phyloP scores from a whole-genome alignment of 306 rosid genomes.

The Prunus fruticosa region DNA sequence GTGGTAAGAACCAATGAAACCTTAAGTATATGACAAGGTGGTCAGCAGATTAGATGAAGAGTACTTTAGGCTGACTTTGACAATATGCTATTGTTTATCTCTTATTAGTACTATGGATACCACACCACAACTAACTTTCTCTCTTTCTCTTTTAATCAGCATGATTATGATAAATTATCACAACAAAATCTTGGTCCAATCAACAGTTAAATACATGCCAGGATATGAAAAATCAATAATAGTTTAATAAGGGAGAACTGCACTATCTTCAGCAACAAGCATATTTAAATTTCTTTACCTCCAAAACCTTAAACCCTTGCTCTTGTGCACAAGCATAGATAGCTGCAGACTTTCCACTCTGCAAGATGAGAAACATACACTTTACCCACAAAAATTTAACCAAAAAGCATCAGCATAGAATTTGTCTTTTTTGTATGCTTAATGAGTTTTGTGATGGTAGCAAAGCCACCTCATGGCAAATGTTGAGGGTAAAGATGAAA shows the following conservation, averaged over 20 bases:
- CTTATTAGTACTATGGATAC: not conserved
- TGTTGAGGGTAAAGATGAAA: not conserved
- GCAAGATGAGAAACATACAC: constrained; percentile 36
- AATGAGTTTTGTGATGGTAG: not conserved
- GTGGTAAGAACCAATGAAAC: not conserved
- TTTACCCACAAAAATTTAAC: constrained; percentile 21
- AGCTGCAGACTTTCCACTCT: constrained; percentile 98
- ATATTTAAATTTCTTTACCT: constrained; percentile 49
- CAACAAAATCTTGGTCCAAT: not conserved
- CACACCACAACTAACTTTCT: not conserved
- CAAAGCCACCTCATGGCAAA: not conserved
- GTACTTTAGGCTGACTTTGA: not conserved
- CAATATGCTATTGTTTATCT: not conserved
- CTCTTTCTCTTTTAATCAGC: not conserved
- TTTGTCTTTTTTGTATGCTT: not conserved
- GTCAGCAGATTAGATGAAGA: not conserved
- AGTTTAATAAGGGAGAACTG: not conserved
- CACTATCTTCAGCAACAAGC: constrained; percentile 2
- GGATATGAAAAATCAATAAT: not conserved
- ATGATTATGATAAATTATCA: not conserved
- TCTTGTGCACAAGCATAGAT: constrained; percentile 90
- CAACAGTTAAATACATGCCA: not conserved
- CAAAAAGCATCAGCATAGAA: constrained; percentile 15
- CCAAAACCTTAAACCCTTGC: constrained; percentile 75
- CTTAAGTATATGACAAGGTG: not conserved